Evolutionary conservation across 2,329 filamentous ascomycete genomes (phyloP).

Genomic region (Fusarium phyllophilum): DNA sequence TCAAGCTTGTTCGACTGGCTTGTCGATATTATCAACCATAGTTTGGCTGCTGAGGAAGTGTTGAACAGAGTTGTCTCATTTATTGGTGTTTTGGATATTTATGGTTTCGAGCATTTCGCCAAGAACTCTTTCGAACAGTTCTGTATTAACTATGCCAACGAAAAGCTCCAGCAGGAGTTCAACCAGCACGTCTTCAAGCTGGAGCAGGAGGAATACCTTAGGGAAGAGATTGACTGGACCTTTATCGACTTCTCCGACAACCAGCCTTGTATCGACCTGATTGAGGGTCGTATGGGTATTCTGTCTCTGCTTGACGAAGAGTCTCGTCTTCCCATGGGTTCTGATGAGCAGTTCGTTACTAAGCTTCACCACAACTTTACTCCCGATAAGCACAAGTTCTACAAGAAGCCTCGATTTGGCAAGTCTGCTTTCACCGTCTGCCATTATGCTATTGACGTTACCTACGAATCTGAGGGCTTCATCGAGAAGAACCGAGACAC

Average conservation of each 20-base stretch:
- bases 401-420: conserved; percentile 98
- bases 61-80: conserved; percentile 85
- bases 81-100: conserved; percentile 99
- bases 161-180: conserved; percentile 99
- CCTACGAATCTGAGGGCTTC: conserved; percentile 98
- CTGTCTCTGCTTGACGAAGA: conserved; percentile 94
- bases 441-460: conserved; percentile 97
- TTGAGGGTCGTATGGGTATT: conserved; percentile 95
- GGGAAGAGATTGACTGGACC: conserved; percentile 97
- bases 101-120: conserved; percentile 98
- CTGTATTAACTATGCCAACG: conserved; percentile 99
- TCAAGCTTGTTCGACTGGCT: conserved; percentile 99
- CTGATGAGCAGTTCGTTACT: conserved; percentile 94
- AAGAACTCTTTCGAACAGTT: conserved; percentile 99
- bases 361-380: conserved; percentile 96
- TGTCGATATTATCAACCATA: conserved; percentile 94
- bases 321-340: conserved; percentile 94
- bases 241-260: conserved; percentile 99
- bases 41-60: conserved; percentile 89
- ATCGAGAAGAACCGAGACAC: conserved; percentile 99
- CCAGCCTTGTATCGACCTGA: conserved; percentile 97
- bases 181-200: conserved; percentile 99
- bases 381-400: conserved; percentile 91
- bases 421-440: conserved; percentile 98
- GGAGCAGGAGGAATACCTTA: conserved; percentile 96